A percentile compares a stretch with the other conserved stretches of the same genome.
phyloP scores from a whole-genome alignment of 2,329 filamentous ascomycete genomes.

The Phyllosticta citribraziliensis region DNA sequence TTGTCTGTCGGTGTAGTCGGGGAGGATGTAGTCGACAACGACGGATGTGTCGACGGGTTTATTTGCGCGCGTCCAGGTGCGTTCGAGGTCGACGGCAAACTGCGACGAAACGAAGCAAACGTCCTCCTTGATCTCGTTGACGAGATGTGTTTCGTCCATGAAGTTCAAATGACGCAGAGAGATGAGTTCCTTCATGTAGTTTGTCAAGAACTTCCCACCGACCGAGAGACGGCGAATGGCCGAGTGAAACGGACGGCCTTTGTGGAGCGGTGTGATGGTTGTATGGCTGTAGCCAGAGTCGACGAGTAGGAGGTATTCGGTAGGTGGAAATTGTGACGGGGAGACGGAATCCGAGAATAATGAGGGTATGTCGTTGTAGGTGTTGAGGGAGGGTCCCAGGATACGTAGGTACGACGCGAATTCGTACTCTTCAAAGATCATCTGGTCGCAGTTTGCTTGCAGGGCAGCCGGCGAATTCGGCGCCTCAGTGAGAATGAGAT shows the following conservation, averaged over 20 bases:
- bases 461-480: constrained; percentile 72
- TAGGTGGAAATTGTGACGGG: constrained; percentile 40
- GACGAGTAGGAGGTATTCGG: constrained; percentile 76
- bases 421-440: constrained; percentile 94
- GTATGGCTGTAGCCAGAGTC: constrained; percentile 93
- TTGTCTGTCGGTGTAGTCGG: constrained; percentile 58
- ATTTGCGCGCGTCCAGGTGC: constrained; percentile 57
- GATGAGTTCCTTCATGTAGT: constrained; percentile 80
- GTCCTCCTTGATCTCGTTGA: constrained; percentile 92
- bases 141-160: constrained; percentile 84
- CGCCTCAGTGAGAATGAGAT: constrained; percentile 74
- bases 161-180: constrained; percentile 92
- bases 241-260: constrained; percentile 68
- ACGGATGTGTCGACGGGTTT: constrained; percentile 47
- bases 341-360: constrained; percentile 52
- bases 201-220: constrained; percentile 87
- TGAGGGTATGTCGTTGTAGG: constrained; percentile 67
- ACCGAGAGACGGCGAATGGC: constrained; percentile 79
- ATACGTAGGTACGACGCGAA: constrained; percentile 78
- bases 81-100: constrained; percentile 69
- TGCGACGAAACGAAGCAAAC: constrained; percentile 74
- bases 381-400: constrained; percentile 63
- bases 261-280: constrained; percentile 76
- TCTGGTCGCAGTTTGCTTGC: constrained; percentile 87
- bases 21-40: constrained; percentile 84